These are phyloP conservation scores for Amanita rimosa DNA, from an alignment of 768 basidiomycete genomes.

Conservation along the genomic window DNA sequence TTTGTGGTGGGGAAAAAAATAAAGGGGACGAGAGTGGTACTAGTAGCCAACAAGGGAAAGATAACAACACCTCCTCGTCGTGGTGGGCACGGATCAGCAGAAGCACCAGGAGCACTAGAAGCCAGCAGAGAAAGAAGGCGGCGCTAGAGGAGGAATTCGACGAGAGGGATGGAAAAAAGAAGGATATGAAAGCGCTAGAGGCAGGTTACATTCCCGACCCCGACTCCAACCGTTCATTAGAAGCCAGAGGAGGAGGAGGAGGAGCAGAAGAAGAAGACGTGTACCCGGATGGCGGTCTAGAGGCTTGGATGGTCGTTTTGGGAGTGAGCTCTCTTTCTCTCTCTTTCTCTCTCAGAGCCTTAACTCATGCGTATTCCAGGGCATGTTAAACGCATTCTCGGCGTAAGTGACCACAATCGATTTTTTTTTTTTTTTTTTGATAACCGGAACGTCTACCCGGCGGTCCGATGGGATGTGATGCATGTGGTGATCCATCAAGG, in stretches of 20 bases:
- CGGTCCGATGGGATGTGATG: not conserved
- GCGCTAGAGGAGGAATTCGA: not conserved
- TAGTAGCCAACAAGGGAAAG: not conserved
- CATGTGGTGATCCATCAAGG: too few relatives aligned
- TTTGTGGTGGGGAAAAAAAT: too few relatives aligned
- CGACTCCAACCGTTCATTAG: too few relatives aligned
- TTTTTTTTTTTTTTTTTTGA: not conserved
- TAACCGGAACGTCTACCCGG: not conserved
- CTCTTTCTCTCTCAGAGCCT: too few relatives aligned
- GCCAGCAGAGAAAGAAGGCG: not conserved
- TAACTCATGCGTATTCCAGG: constrained; percentile 15
- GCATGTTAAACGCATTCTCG: constrained; percentile 34
- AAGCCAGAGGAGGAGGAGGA: too few relatives aligned
- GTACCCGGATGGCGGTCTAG: constrained; percentile 32
- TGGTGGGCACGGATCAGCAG: not conserved
- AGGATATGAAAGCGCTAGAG: not conserved
- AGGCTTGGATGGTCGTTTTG: constrained; percentile 32
- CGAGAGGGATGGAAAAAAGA: not conserved
- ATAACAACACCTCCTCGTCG: too few relatives aligned
- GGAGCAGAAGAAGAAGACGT: not conserved
- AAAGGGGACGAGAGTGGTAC: too few relatives aligned
- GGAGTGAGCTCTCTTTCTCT: constrained; percentile 20
- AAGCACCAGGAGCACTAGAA: not conserved
- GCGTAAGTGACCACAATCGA: constrained; percentile 25
- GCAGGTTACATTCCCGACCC: not conserved